Base-by-base conservation (phyloP, 495 filamentous ascomycete species). In the Aspergillus carlsbadensis region DNA sequence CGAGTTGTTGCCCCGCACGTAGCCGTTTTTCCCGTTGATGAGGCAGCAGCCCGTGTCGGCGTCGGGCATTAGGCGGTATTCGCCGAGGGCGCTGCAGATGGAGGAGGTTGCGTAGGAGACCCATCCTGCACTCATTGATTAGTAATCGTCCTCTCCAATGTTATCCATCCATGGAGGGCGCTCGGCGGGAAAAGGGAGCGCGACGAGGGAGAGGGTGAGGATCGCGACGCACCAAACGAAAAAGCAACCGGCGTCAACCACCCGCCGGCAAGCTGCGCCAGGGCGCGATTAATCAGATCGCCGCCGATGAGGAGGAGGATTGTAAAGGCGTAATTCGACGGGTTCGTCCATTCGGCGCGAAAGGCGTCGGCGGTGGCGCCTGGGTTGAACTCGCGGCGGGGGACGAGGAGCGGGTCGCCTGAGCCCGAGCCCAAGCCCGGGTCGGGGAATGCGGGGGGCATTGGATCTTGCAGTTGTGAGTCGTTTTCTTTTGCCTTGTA, bases 201-300 rank as follows among this genome's bases (percentile, higher is more conserved):
- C 26, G 3, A 8, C 26, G 26, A 29, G 8, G 26, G 8, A 29
- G 26, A 8, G 8, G n/a, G 7, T 24, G 24, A 24, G 41, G n/a
- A 7, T 42, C n/a, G 24, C 5, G 6, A 35, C 53, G n/a, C 35
- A 50, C 79, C 79, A 54, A 84, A 85, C 1, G 77, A 82, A 62
- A 85, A 84, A 3, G 70, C 65, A 5, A 84, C 77, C 2, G 81
- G 80, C 0, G 73, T 75, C 22, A 80, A 34, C 5, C 14, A 14
- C 0, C 31, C 29, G 4, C 64, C 63, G 5, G 78, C 73, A 0
- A 75, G 54, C 44, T 81, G 77, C 4, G 79, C 79, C 15, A 83
- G 63, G 4, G 81, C 81, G 17, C 57, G 57, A 18, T 64, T 61
- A 10, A 84, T 64, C n/a, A 82, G 64, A 46, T 81, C 73, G 10